Percentiles rank a stretch among this genome's conserved stretches.
Conservation (phyloP, 352 stramenopile species). For the Pythium guiyangense region DNA sequence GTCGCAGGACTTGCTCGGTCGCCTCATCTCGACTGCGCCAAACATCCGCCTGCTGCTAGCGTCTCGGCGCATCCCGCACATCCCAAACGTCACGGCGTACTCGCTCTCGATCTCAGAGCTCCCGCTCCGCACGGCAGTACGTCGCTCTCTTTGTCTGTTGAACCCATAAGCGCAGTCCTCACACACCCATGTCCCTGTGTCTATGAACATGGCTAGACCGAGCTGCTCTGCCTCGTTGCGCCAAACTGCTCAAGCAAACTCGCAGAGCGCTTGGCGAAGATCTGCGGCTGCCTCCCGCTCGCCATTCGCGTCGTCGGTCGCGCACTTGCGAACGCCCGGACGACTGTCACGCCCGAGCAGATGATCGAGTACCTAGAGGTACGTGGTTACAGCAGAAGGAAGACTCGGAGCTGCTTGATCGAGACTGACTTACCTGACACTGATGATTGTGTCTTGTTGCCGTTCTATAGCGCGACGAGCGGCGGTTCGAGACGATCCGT, state of each 20-base stretch:
- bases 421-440: neutral
- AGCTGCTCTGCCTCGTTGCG: constrained; percentile 62
- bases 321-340: constrained; percentile 68
- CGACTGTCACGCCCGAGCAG: constrained; percentile 65
- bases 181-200: neutral
- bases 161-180: too few species aligned
- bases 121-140: constrained; percentile 61
- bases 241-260: constrained; percentile 55
- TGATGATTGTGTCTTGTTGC: neutral
- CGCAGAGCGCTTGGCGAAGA: constrained; percentile 56
- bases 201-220: constrained; percentile 29
- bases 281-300: constrained; percentile 73
- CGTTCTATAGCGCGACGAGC: constrained; percentile 42
- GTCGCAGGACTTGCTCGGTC: constrained; percentile 57
- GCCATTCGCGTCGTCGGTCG: constrained; percentile 78
- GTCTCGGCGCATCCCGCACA: constrained; percentile 66
- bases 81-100: constrained; percentile 74
- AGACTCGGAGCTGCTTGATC: neutral
- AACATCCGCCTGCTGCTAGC: constrained; percentile 66
- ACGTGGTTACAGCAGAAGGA: neutral
- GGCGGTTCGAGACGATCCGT: constrained; percentile 68
- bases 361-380: constrained; percentile 82
- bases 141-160: too few species aligned
- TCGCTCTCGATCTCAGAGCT: constrained; percentile 74
- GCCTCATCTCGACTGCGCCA: constrained; percentile 65